phyloP scores from a whole-genome alignment of 2,329 filamentous ascomycete genomes.

The Paraphoma sp. region DNA sequence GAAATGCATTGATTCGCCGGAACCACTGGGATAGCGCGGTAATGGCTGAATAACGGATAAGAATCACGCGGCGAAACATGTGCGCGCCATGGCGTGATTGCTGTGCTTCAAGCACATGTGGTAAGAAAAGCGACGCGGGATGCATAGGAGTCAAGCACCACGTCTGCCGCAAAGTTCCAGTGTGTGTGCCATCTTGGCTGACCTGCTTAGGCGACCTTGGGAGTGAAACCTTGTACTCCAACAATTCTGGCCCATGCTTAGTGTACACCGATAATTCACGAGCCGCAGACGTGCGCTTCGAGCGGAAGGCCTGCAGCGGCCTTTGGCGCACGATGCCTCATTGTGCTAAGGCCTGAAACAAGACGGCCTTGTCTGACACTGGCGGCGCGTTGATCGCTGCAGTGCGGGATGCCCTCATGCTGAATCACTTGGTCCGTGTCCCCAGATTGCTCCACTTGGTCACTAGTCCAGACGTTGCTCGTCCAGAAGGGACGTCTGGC shows the following conservation, averaged over 20 bases:
- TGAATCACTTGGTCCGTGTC: no score
- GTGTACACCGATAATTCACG: not conserved
- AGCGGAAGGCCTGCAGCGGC: not conserved
- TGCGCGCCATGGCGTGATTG: not conserved
- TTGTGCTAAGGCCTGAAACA: conserved; percentile 1
- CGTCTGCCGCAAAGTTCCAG: not conserved
- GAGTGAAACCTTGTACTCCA: not conserved
- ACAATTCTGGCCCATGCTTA: not conserved
- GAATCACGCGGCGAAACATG: conserved; percentile 1
- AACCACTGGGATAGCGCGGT: not conserved
- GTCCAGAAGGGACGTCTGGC: no score
- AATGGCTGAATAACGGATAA: conserved; percentile 6
- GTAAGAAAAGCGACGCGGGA: not conserved
- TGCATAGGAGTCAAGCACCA: not conserved
- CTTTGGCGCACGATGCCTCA: not conserved
- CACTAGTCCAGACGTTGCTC: no score
- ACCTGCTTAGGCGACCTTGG: not conserved
- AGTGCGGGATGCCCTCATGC: not conserved
- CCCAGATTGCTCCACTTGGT: no score
- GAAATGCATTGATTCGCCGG: not conserved
- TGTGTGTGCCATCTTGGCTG: not conserved
- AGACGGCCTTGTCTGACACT: conserved; percentile 1
- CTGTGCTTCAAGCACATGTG: not conserved
- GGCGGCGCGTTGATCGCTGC: not conserved
- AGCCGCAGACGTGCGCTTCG: not conserved